Base-by-base conservation (phyloP, 2,329 filamentous ascomycete species). In the Dactylellina haptotyla region DNA sequence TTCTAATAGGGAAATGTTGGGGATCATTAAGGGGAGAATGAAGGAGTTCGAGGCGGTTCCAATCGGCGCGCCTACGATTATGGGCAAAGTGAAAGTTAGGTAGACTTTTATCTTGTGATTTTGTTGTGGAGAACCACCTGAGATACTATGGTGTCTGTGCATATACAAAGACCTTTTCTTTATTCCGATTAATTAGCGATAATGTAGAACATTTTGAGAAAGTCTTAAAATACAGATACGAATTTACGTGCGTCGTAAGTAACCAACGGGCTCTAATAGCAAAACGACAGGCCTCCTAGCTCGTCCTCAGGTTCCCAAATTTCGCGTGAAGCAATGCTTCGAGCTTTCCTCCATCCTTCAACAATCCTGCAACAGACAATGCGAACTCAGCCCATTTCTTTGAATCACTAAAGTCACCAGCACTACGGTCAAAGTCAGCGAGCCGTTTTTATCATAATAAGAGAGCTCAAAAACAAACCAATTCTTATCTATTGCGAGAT, bases 1-100 rank as follows among this genome's bases (percentile, higher is more conserved):
- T 83, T 98, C 96, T 82, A 95, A 98, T 81, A 85, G 94, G 77
- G 86, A 87, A 72, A 92, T 98, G 91, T 81, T 98, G 75, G 95
- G 92, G 79, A 86, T 88, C 16, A 90, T 98, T 53, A 98, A 98
- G 84, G 88, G 88, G 1, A 87, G 89, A 80, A 94, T 93, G n/a
- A 93, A 92, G 5, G 91, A 92, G 81, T 87, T 96, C 77, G 89
- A 90, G 70, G 88, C 93, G 1, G 89, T 90, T 1, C 69, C 71
- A 75, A 87, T 93, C 75, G 93, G 92, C 0, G 82, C 87, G 16
- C 94, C 98, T 82, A 98, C 95, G 1, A 91, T 99, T 75, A 97
- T 99, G 94, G 89, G 91, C 75, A 94, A 92, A 82, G 87, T 75
- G 4, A 69, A 69, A 32, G 45, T 97, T 53, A 95, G 93, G 82